These are phyloP conservation scores for Aspergillus spinulosporus DNA, from an alignment of 2,329 filamentous ascomycete species.

Conservation along the genomic window DNA sequence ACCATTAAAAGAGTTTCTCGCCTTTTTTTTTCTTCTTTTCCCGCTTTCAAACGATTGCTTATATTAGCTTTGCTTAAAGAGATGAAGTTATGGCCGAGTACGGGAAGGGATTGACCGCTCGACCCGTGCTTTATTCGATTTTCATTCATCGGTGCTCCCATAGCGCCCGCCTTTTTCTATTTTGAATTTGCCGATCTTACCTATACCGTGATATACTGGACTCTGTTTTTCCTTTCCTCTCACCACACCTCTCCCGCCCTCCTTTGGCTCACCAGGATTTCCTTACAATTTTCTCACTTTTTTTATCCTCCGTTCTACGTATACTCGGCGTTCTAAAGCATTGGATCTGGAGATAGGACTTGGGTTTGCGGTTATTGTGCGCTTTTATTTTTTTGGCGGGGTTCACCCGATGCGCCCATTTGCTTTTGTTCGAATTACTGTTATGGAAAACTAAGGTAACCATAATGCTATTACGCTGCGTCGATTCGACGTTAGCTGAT, in stretches of 20 bases:
- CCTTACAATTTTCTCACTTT: constrained; percentile 6
- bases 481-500: constrained; percentile 13
- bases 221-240: constrained; percentile 11
- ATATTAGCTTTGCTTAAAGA: constrained; percentile 32
- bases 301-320: constrained; percentile 19
- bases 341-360: constrained; percentile 35
- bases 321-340: constrained; percentile 38
- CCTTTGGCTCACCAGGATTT: constrained; percentile 22
- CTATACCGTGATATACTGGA: constrained; percentile 27
- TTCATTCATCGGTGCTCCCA: constrained; percentile 19
- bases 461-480: constrained; percentile 22
- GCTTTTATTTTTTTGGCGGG: constrained; percentile 18
- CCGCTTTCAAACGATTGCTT: constrained; percentile 23
- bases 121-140: constrained; percentile 22
- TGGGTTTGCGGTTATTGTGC: constrained; percentile 27
- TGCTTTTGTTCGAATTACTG: constrained; percentile 14
- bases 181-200: constrained; percentile 17
- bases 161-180: constrained; percentile 9
- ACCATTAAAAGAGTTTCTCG: constrained; percentile 46
- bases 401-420: constrained; percentile 19
- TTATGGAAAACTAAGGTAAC: constrained; percentile 17
- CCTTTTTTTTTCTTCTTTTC: constrained; percentile 3
- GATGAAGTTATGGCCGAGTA: constrained; percentile 44
- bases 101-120: constrained; percentile 30
- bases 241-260: not conserved